Evolutionary conservation across 495 filamentous ascomycete species (phyloP).

Genomic region (Podospora pseudoanserina): DNA sequence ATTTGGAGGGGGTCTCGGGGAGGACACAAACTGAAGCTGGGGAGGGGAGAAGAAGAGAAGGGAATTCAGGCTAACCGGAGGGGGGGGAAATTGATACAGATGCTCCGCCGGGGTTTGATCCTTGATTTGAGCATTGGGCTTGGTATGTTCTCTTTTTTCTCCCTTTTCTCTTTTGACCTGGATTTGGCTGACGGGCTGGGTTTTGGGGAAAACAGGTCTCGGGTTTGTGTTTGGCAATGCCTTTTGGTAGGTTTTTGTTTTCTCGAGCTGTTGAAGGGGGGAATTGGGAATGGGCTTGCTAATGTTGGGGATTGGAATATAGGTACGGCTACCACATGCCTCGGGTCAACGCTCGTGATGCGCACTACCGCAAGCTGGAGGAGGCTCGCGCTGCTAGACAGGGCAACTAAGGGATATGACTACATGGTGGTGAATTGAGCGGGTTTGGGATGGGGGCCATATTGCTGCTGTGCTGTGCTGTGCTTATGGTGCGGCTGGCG

Average conservation of each 20-base stretch:
- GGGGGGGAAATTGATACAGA: conserved; percentile 30
- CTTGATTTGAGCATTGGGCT: conserved; percentile 43
- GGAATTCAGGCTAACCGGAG: conserved; percentile 18
- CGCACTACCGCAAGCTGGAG: conserved; percentile 47
- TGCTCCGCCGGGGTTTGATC: conserved; percentile 50
- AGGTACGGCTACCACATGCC: conserved; percentile 55
- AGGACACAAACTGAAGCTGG: not conserved
- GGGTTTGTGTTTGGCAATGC: conserved; percentile 43
- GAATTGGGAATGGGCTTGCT: not conserved
- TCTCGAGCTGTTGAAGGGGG: not conserved
- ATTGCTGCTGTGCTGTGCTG: not conserved
- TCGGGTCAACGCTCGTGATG: conserved; percentile 47
- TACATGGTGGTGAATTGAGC: not conserved
- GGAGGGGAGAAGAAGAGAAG: not conserved
- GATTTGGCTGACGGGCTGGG: not conserved
- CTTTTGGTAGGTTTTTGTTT: conserved; percentile 42
- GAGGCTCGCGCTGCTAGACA: conserved; percentile 41
- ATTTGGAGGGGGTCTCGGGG: not conserved
- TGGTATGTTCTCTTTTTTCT: conserved; percentile 30
- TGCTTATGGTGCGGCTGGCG: not conserved
- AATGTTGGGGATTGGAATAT: conserved; percentile 17
- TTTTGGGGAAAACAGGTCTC: conserved; percentile 29
- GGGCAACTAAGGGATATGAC: conserved; percentile 14
- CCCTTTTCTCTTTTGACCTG: not conserved
- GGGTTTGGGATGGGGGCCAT: not conserved